phyloP scores from a whole-genome alignment of 208 protist genomes.

The Angomonas ambiguus region DNA sequence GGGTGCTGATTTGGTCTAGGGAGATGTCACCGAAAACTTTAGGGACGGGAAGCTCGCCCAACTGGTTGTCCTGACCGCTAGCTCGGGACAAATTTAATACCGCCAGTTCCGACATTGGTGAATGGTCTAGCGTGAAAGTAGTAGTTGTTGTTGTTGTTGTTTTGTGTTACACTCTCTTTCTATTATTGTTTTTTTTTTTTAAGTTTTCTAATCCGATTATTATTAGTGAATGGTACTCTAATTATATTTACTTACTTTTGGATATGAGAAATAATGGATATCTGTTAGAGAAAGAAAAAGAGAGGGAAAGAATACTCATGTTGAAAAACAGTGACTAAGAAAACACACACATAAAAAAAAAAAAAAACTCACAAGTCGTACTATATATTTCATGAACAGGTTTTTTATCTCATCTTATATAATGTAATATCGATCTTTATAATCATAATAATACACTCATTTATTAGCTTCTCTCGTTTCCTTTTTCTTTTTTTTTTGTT shows the following conservation, averaged over 20 bases:
- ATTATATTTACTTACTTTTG: too few relatives aligned
- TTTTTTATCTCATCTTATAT: too few relatives aligned
- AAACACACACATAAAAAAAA: constrained; percentile 1
- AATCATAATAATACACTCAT: not conserved
- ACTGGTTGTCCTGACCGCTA: constrained; percentile 15
- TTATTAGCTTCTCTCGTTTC: not conserved
- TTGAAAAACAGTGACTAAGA: not conserved
- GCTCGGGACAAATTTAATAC: constrained; percentile 30
- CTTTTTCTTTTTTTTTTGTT: constrained; percentile 9
- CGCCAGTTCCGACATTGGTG: constrained; percentile 6
- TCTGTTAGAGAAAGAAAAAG: constrained; percentile 12
- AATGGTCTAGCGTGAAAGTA: too few relatives aligned
- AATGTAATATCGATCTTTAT: too few relatives aligned
- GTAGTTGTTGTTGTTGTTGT: not conserved
- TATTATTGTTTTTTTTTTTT: constrained; percentile 3
- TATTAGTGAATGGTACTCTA: too few relatives aligned
- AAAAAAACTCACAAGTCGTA: constrained; percentile 1
- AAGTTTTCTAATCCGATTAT: not conserved
- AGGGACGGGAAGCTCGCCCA: constrained; percentile 24
- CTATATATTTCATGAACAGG: too few relatives aligned
- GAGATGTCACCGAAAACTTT: not conserved
- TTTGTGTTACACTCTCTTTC: too few relatives aligned
- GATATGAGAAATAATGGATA: not conserved
- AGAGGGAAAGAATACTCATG: too few relatives aligned
- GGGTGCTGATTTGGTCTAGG: constrained; percentile 18